Evolutionary conservation across 148 eudicot genomes (phyloP).

Genomic region (Camellia lanceoleosa): DNA sequence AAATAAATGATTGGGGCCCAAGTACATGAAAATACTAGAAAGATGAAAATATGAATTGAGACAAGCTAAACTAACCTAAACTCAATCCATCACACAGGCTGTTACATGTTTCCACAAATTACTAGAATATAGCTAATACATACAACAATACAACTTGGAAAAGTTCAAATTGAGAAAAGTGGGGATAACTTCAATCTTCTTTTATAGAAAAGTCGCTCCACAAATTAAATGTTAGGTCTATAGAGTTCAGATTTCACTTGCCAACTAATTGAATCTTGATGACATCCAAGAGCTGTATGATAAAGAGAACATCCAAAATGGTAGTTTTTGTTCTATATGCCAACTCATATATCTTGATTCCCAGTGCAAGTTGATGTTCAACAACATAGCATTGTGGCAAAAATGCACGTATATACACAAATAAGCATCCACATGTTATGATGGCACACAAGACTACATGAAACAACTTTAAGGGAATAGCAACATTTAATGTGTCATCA

Average conservation of each 20-base stretch:
- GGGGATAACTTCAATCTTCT: not conserved
- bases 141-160: not conserved
- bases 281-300: not conserved
- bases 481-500: constrained; percentile 16
- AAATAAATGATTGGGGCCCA: not conserved
- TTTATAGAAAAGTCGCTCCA: too few relatives aligned
- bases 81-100: not conserved
- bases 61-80: not conserved
- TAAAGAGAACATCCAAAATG: not conserved
- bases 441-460: not conserved
- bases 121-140: not conserved
- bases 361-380: not conserved
- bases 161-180: not conserved
- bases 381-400: not conserved
- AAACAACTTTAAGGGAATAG: not conserved
- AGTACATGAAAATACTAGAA: not conserved
- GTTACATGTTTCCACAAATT: not conserved
- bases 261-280: not conserved
- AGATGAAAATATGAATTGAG: not conserved
- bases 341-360: too few relatives aligned
- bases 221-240: not conserved
- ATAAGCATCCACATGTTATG: too few relatives aligned
- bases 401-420: not conserved
- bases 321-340: not conserved
- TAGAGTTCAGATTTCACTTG: not conserved